Evolutionary conservation across 108 stramenopile species (phyloP).

Genomic region (Cyclotella baltica): DNA sequence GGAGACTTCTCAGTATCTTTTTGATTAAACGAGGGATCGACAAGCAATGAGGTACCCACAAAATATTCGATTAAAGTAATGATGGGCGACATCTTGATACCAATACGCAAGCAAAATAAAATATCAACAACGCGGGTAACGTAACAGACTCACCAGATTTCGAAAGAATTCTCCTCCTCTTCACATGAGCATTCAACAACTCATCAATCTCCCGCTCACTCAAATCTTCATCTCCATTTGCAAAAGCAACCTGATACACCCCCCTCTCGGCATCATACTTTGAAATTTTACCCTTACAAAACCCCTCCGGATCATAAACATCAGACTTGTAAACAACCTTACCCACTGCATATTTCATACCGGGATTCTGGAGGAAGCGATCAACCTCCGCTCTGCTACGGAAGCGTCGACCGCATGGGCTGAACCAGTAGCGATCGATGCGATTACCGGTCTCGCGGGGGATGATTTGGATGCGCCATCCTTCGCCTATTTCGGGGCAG

Average conservation of each 20-base stretch:
- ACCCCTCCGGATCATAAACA: not conserved
- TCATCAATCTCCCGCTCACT: not conserved
- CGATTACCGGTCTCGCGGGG: not conserved
- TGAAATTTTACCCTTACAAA: not conserved
- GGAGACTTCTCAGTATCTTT: too few species aligned
- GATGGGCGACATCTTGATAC: too few species aligned
- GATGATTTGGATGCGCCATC: not conserved
- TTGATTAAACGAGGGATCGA: not conserved
- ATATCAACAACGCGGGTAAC: not conserved
- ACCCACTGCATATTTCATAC: not conserved
- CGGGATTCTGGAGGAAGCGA: not conserved
- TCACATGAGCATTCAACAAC: not conserved
- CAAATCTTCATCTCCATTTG: not conserved
- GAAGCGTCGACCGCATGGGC: not conserved
- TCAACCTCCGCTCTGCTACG: not conserved
- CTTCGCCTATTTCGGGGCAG: constrained; percentile 23
- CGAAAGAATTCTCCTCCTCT: not conserved
- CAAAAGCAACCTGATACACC: not conserved
- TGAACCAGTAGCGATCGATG: not conserved
- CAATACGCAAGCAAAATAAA: too few species aligned
- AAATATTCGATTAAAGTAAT: too few species aligned
- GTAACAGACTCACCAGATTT: not conserved
- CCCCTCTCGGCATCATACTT: not conserved
- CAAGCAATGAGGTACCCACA: too few species aligned
- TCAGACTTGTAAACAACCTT: not conserved